Evolutionary conservation across 2,329 filamentous ascomycete species (phyloP), one percentile per base, ranked within the genome.

Genomic region (Xylaria arbuscula): DNA sequence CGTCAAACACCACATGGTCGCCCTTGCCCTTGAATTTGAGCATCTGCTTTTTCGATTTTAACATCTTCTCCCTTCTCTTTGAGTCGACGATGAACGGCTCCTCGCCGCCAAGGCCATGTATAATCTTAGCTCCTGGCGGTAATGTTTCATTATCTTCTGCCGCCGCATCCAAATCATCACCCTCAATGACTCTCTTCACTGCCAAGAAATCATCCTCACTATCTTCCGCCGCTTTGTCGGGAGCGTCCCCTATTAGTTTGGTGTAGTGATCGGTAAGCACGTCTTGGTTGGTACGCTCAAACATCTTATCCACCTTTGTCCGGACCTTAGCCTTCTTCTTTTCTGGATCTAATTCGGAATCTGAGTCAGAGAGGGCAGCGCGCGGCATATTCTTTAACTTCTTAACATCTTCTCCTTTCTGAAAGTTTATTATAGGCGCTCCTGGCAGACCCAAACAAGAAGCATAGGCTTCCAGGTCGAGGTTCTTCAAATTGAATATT

Each of bases 251-350:
- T 68, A 98, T 90, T 71, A 99, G 87, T 77, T 95, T 97, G 68
- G 89, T 89, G 83, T 98, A 98, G 81, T 99, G 96, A 64, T 91
- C 90, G n/a, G 95, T 94, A 72, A 99, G 82, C 38, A 99, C 92
- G 77, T 98, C 94, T 81, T 98, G 95, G 81, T 99, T 99, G 74
- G 92, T 92, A 69, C 96, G 88, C 83, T 98, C 95, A 80, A 98
- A 98, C 96, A 99, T 98, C 74, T 93, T 91, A 80, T 99, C 94
- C 79, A 97, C 97, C 80, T 97, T 98, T 38, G 97, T 99, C 70
- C 94, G 89, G 19, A 97, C 93, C 81, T 88, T 89, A 69, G 84
- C 81, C 72, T 84, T 83, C 66, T 82, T 83, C 32, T 85, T 86
- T 32, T 85, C 84, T n/a, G 88, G 85, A 63, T 88, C 88, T 58